Conservation (phyloP, 2,329 filamentous ascomycete species). For the Ceratocystis lukuohia region DNA sequence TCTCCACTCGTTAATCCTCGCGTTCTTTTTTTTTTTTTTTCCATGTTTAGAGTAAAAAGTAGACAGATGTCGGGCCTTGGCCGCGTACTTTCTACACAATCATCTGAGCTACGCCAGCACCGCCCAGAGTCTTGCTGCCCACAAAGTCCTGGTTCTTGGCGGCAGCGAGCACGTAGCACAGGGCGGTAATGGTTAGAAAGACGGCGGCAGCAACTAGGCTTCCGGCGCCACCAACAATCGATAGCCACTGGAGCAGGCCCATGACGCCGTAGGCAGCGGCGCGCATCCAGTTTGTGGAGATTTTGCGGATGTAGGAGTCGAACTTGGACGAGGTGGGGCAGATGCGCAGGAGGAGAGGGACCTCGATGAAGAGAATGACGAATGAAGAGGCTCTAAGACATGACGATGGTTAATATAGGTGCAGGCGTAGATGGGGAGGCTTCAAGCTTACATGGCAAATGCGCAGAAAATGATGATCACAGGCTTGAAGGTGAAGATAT, state of each 20-base stretch:
- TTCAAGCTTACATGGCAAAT: conserved; percentile 38
- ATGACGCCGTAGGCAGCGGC: conserved; percentile 73
- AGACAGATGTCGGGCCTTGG: neutral
- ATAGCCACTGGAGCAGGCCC: conserved; percentile 74
- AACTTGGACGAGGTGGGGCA: conserved; percentile 88
- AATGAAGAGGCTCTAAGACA: conserved; percentile 49
- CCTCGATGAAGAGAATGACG: conserved; percentile 72
- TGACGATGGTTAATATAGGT: neutral
- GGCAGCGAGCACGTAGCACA: conserved; percentile 70
- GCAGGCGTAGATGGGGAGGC: neutral
- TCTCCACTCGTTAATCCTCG: neutral
- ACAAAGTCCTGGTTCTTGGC: conserved; percentile 76
- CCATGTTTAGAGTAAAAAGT: no score
- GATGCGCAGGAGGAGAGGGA: conserved; percentile 90
- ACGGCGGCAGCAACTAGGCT: conserved; percentile 79
- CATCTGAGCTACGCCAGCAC: conserved; percentile 91
- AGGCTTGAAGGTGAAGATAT: conserved; percentile 45
- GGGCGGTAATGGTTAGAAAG: conserved; percentile 58
- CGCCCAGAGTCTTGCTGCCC: conserved; percentile 90
- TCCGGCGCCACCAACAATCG: conserved; percentile 48
- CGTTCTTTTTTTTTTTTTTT: neutral
- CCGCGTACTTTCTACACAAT: conserved; percentile 54
- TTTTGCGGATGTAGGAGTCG: conserved; percentile 75
- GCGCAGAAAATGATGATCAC: conserved; percentile 40
- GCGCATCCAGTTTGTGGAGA: conserved; percentile 96